Evolutionary conservation across 441 rosid genomes (phyloP).

Genomic region (Cnidoscolus chayamansa): DNA sequence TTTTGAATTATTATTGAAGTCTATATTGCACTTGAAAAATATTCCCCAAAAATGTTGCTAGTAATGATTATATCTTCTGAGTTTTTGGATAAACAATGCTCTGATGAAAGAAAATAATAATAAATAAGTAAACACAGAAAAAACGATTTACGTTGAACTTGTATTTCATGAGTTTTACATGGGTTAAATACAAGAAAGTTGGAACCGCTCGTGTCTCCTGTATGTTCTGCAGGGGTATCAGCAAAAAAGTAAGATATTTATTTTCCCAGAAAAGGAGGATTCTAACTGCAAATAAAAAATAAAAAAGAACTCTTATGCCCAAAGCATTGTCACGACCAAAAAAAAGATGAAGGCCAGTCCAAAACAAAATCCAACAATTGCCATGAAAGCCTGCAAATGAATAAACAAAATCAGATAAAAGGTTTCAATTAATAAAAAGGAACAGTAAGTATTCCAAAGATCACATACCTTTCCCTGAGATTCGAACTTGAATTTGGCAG

Average conservation of each 20-base stretch:
- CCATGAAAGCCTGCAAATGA: slow-evolving; percentile 60
- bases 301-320: slow-evolving; percentile 36
- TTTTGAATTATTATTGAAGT: no score
- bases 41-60: not conserved
- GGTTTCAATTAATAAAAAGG: not conserved
- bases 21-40: not conserved
- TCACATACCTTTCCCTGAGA: slow-evolving; percentile 67
- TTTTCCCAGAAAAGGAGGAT: not conserved
- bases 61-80: not conserved
- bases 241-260: not conserved
- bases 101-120: not conserved
- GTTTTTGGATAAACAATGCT: not conserved
- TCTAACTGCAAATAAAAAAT: not conserved
- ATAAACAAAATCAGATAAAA: slow-evolving; percentile 4
- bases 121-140: not conserved
- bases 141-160: not conserved
- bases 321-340: slow-evolving; percentile 57
- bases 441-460: not conserved
- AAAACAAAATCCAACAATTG: slow-evolving; percentile 64
- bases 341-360: slow-evolving; percentile 68
- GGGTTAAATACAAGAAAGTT: not conserved
- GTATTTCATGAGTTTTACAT: not conserved
- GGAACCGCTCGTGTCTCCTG: not conserved
- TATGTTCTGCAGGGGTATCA: not conserved
- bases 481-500: slow-evolving; percentile 57